A percentile compares a stretch with the other conserved stretches of the same genome.
phyloP scores from a whole-genome alignment of 169 alveolate genomes.

The Eimeria tenella region DNA sequence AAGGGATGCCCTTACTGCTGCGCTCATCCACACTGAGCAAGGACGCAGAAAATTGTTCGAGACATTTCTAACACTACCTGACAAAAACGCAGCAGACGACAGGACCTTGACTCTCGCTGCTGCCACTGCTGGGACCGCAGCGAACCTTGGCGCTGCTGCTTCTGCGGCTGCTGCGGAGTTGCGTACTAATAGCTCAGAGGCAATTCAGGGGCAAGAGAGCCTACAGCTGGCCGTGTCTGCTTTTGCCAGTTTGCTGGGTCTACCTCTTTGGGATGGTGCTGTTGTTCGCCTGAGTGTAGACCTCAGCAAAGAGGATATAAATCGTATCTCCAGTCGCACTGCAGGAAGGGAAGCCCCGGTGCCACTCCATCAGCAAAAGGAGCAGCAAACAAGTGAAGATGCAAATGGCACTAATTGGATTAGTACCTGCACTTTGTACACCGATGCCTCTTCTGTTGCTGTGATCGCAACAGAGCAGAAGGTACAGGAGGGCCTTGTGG shows the following conservation, averaged over 20 bases:
- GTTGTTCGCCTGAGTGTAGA: neutral
- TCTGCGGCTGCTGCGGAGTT: neutral
- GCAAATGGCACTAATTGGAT: neutral
- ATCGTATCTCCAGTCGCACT: neutral
- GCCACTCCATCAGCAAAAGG: slow-evolving; percentile 49
- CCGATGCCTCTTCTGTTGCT: neutral
- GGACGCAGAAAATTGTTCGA: slow-evolving; percentile 1
- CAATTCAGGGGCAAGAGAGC: neutral
- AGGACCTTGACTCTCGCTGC: neutral
- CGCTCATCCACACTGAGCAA: slow-evolving; percentile 16
- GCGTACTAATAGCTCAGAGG: neutral
- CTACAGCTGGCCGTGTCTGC: slow-evolving; percentile 40
- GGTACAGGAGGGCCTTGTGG: neutral
- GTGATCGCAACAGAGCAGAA: neutral
- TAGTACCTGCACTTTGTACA: neutral
- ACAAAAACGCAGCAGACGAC: neutral
- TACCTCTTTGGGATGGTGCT: slow-evolving; percentile 31
- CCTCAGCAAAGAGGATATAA: neutral
- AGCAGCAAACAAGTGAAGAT: slow-evolving; percentile 20
- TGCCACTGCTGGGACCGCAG: neutral
- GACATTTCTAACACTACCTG: neutral
- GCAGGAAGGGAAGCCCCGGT: neutral
- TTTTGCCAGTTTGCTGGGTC: slow-evolving; percentile 30
- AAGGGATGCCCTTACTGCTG: slow-evolving; percentile 27
- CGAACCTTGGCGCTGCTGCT: neutral